These are phyloP conservation scores for Aegilops tauschii DNA, from an alignment of 176 grass and related monocot species.

Conservation along the genomic window DNA sequence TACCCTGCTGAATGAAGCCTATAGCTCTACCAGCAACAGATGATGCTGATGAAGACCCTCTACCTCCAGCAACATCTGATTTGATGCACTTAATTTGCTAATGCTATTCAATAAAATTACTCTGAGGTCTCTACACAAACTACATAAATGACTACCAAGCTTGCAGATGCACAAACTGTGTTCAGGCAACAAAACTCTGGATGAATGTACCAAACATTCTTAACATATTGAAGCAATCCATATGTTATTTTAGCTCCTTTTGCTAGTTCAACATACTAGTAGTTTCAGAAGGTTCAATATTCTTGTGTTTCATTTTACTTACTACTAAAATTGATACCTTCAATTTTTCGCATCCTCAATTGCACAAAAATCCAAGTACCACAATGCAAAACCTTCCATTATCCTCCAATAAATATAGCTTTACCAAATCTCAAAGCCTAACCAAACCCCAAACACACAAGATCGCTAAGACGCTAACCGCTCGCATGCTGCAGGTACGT, in stretches of 20 bases:
- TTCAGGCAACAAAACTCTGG: background rate
- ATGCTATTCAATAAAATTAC: background rate
- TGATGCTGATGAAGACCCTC: background rate
- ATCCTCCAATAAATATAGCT: background rate
- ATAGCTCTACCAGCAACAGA: background rate
- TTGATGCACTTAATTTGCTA: background rate
- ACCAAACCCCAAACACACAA: background rate
- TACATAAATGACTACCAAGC: background rate
- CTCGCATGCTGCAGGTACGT: background rate
- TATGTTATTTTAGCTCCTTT: background rate
- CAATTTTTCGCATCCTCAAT: background rate
- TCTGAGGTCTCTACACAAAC: background rate
- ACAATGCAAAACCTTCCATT: background rate
- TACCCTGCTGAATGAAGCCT: background rate
- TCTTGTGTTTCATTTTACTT: background rate
- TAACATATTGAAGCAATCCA: background rate
- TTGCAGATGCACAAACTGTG: background rate
- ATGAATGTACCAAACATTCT: background rate
- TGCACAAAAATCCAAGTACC: background rate
- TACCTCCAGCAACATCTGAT: background rate
- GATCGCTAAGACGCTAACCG: background rate
- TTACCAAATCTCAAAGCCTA: background rate
- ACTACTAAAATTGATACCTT: background rate
- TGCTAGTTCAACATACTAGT: background rate
- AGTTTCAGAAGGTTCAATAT: background rate